Evolutionary conservation across 441 rosid genomes (phyloP).

Genomic region (Erodium trifolium): DNA sequence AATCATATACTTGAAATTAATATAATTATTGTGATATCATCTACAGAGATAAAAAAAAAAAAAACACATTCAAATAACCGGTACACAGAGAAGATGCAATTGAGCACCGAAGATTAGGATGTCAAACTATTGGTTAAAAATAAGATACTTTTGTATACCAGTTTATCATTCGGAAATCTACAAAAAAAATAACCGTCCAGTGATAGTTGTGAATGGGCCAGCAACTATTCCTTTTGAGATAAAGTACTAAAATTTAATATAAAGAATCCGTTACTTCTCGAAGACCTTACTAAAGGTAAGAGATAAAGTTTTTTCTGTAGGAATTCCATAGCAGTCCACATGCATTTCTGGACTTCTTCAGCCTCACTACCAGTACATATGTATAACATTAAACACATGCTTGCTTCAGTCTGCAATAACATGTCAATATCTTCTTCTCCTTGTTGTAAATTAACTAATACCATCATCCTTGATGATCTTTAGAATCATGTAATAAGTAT

Average conservation of each 20-base stretch:
- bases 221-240: background rate
- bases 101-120: too few species aligned
- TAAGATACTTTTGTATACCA: too few species aligned
- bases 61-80: background rate
- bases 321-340: background rate
- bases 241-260: background rate
- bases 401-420: too few species aligned
- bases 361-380: background rate
- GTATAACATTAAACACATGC: background rate
- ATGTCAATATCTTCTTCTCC: too few species aligned
- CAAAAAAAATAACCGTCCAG: too few species aligned
- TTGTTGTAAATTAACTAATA: too few species aligned
- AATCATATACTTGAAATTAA: too few species aligned
- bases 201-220: background rate
- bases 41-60: background rate
- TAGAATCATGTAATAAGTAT: background rate
- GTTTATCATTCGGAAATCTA: too few species aligned
- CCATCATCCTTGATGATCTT: too few species aligned
- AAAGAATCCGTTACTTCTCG: background rate
- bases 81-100: background rate
- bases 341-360: background rate
- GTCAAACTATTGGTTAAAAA: too few species aligned
- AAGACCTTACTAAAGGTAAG: background rate
- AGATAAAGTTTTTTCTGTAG: background rate
- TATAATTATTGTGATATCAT: background rate